Conservation (phyloP, 1,284 basidiomycete genomes). For the Puccinia novopanici region DNA sequence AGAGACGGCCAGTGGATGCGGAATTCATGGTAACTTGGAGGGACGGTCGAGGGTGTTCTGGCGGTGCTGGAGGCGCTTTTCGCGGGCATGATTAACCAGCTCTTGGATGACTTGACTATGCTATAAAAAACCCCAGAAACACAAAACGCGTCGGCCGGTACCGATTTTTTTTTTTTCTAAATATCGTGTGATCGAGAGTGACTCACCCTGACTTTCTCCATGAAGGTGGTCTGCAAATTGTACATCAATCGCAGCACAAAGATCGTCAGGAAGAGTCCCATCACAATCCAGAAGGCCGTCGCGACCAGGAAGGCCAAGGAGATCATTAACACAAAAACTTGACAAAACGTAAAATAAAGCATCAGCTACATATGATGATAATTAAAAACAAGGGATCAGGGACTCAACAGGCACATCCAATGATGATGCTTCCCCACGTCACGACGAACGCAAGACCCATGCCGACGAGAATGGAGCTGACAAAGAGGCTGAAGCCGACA, state of each 20-base stretch:
- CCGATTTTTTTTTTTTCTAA: no score
- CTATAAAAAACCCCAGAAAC: neutral
- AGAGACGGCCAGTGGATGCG: no score
- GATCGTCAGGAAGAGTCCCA: constrained; percentile 32
- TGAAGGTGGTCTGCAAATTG: constrained; percentile 30
- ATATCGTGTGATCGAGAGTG: no score
- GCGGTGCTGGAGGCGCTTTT: constrained; percentile 6
- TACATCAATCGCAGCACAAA: constrained; percentile 32
- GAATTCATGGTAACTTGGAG: no score
- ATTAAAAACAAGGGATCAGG: neutral
- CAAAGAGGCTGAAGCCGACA: constrained; percentile 52
- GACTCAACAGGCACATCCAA: constrained; percentile 45
- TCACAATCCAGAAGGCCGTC: constrained; percentile 38
- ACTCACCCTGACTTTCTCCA: constrained; percentile 30
- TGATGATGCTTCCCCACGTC: constrained; percentile 40
- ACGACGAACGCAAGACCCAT: constrained; percentile 45
- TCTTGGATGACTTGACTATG: constrained; percentile 27
- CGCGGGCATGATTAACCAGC: constrained; percentile 16
- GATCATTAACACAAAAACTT: constrained; percentile 26
- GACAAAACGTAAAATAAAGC: neutral
- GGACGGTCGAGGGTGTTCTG: neutral
- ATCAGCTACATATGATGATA: neutral
- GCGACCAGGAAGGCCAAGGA: constrained; percentile 37
- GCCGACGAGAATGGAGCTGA: constrained; percentile 52
- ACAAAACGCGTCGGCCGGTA: neutral